These are phyloP conservation scores for Thamnidium elegans DNA, from an alignment of 192 early-diverging fungal species.

Conservation along the genomic window DNA sequence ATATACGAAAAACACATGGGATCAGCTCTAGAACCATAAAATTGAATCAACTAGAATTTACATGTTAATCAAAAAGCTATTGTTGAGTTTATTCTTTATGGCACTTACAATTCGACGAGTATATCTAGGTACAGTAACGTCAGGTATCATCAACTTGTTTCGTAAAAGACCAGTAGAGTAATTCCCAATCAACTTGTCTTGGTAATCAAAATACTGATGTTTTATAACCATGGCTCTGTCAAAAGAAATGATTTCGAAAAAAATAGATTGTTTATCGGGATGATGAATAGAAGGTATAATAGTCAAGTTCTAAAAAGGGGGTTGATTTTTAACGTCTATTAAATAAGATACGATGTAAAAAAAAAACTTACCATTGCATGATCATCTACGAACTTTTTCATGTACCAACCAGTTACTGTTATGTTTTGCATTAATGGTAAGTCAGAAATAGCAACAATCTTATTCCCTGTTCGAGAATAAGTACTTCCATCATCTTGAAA, in stretches of 20 bases:
- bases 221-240: slow-evolving; percentile 27
- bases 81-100: too few species aligned
- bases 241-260: slow-evolving; percentile 18
- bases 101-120: slow-evolving; percentile 26
- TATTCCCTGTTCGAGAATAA: slow-evolving; percentile 16
- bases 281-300: slow-evolving; percentile 21
- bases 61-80: too few species aligned
- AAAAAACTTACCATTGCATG: slow-evolving; percentile 19
- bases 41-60: slow-evolving; percentile 14
- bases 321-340: background rate
- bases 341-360: background rate
- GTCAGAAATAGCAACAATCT: slow-evolving; percentile 23
- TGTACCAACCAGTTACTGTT: slow-evolving; percentile 24
- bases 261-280: slow-evolving; percentile 28
- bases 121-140: slow-evolving; percentile 25
- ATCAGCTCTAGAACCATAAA: slow-evolving; percentile 32
- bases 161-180: slow-evolving; percentile 24
- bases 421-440: slow-evolving; percentile 24
- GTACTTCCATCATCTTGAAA: slow-evolving; percentile 27
- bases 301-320: slow-evolving; percentile 27
- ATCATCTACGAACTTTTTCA: slow-evolving; percentile 34
- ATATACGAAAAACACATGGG: slow-evolving; percentile 32
- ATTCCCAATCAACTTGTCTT: slow-evolving; percentile 16
- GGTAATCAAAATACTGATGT: slow-evolving; percentile 27
- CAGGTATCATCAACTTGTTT: slow-evolving; percentile 23